These are phyloP conservation scores for Quercus tomentella DNA, from an alignment of 331 rosid genomes.

Conservation along the genomic window DNA sequence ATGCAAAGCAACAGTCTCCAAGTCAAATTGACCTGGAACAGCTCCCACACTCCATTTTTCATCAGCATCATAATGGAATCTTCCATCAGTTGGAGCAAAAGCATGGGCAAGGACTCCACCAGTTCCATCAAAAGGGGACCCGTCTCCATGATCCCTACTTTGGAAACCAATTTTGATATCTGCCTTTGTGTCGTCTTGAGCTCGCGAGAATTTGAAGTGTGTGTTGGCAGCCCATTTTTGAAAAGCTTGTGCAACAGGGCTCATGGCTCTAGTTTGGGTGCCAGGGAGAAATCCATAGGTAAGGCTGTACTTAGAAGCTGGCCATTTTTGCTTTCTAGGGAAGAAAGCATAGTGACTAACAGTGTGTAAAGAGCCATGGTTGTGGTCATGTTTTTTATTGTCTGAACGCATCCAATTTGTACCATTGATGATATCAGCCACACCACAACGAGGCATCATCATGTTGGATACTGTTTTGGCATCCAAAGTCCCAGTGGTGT, in stretches of 20 bases:
- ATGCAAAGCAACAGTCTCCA: too few relatives aligned
- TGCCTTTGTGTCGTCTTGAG: too few relatives aligned
- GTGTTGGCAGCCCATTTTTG: neutral
- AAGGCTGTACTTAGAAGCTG: neutral
- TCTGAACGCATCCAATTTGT: neutral
- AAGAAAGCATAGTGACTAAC: neutral
- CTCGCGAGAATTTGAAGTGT: neutral
- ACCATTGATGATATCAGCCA: neutral
- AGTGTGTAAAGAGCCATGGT: neutral
- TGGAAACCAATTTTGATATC: too few relatives aligned
- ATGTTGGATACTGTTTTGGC: neutral
- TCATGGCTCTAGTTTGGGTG: neutral
- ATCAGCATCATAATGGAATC: too few relatives aligned
- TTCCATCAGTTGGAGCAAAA: too few relatives aligned
- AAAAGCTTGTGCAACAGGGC: neutral
- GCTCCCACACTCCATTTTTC: too few relatives aligned
- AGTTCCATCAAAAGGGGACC: too few relatives aligned
- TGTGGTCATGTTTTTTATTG: neutral
- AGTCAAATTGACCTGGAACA: too few relatives aligned
- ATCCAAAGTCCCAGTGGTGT: neutral
- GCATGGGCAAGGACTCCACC: too few relatives aligned
- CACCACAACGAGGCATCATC: neutral
- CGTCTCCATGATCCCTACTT: too few relatives aligned
- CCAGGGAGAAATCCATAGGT: neutral
- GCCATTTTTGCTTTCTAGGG: neutral